Percentiles rank a stretch among this genome's conserved stretches.
Conservation (phyloP, 805 yeast species). For the Hanseniaspora hatyaiensis region DNA sequence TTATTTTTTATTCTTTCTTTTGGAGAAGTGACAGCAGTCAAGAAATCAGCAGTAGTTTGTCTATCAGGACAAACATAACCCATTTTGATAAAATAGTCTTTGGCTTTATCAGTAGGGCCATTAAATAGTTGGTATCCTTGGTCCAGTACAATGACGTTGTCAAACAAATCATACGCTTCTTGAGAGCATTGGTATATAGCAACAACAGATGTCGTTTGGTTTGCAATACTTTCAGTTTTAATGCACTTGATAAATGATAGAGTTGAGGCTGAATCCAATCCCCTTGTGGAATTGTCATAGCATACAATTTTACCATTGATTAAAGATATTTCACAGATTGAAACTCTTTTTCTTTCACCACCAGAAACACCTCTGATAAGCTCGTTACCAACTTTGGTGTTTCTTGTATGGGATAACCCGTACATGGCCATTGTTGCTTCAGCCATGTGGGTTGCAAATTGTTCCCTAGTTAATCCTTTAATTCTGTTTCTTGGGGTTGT, state of each 20-base stretch:
- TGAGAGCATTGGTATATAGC: slow-evolving; percentile 54
- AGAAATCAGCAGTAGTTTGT: slow-evolving; percentile 49
- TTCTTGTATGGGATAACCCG: slow-evolving; percentile 42
- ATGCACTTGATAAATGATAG: slow-evolving; percentile 45
- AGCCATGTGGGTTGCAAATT: slow-evolving; percentile 38
- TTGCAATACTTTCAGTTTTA: slow-evolving; percentile 39
- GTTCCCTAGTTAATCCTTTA: slow-evolving; percentile 39
- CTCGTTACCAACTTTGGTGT: slow-evolving; percentile 58
- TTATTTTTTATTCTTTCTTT: slow-evolving; percentile 35
- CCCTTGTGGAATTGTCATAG: slow-evolving; percentile 57
- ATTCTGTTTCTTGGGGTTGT: slow-evolving; percentile 49
- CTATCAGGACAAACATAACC: slow-evolving; percentile 47
- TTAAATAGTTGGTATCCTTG: slow-evolving; percentile 47
- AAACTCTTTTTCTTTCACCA: slow-evolving; percentile 65
- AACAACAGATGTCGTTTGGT: slow-evolving; percentile 44
- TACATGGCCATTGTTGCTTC: slow-evolving; percentile 44
- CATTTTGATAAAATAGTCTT: slow-evolving; percentile 39
- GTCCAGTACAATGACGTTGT: slow-evolving; percentile 42
- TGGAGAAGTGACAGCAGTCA: slow-evolving; percentile 47
- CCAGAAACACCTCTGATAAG: slow-evolving; percentile 62
- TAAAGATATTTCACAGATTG: slow-evolving; percentile 52
- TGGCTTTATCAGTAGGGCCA: slow-evolving; percentile 39
- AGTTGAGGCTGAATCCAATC: slow-evolving; percentile 53
- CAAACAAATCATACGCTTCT: slow-evolving; percentile 43
- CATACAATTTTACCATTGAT: slow-evolving; percentile 41